A percentile compares a stretch with the other conserved stretches of the same genome.
Conservation (phyloP, 169 alveolate species). For the Cryptosporidium ryanae region DNA sequence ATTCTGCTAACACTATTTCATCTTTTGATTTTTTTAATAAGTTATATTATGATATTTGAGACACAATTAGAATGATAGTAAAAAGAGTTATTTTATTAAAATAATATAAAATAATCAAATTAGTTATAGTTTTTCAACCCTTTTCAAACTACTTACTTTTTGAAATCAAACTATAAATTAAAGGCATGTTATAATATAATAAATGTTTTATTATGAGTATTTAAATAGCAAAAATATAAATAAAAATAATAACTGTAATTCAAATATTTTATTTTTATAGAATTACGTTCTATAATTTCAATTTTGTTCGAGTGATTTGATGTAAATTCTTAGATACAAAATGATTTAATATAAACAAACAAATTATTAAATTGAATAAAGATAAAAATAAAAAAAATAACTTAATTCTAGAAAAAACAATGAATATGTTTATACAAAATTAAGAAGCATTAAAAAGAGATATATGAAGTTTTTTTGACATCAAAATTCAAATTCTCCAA, state of each 20-base stretch:
- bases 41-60: background rate
- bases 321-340: background rate
- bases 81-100: background rate
- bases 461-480: background rate
- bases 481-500: slow-evolving; percentile 68
- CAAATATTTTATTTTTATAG: background rate
- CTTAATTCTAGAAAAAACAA: background rate
- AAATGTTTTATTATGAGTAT: background rate
- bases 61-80: background rate
- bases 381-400: background rate
- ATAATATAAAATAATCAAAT: background rate
- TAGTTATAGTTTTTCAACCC: background rate
- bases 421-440: background rate
- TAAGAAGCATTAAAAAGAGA: background rate
- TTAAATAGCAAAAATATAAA: too few species aligned
- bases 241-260: background rate
- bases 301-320: background rate
- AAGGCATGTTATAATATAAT: background rate
- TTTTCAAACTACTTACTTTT: slow-evolving; percentile 11
- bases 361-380: background rate
- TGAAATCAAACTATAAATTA: slow-evolving; percentile 31
- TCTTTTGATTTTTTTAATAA: slow-evolving; percentile 11
- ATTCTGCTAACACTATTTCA: slow-evolving; percentile 48
- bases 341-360: too few species aligned
- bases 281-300: background rate